These are phyloP conservation scores for Penicillium concentricum DNA, from an alignment of 2,329 filamentous ascomycete genomes.

Conservation along the genomic window DNA sequence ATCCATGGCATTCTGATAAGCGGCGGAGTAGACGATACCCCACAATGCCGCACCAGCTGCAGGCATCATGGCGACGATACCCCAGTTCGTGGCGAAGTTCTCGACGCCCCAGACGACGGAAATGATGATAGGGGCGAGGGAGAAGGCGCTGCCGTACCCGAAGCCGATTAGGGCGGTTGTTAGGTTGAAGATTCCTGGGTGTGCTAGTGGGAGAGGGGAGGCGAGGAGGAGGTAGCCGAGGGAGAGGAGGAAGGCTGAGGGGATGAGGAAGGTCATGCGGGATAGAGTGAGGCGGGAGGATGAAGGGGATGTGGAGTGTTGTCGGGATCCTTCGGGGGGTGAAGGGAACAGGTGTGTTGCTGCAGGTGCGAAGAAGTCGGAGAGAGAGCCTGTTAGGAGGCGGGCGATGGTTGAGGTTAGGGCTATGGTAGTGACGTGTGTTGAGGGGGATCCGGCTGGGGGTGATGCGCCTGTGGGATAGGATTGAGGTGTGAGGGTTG, in stretches of 20 bases:
- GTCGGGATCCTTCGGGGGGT: conserved; percentile 42
- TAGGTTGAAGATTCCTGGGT: conserved; percentile 78
- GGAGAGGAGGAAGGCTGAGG: conserved; percentile 71
- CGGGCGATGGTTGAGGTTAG: conserved; percentile 87
- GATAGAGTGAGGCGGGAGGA: conserved; percentile 60
- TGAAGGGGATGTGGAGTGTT: conserved; percentile 30
- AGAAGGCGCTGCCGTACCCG: conserved; percentile 91
- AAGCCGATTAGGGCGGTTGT: conserved; percentile 82
- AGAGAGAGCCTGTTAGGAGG: conserved; percentile 83
- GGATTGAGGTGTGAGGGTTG: conserved; percentile 70
- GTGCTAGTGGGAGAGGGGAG: conserved; percentile 73
- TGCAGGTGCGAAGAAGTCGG: conserved; percentile 76
- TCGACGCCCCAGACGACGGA: conserved; percentile 98
- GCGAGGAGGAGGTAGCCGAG: conserved; percentile 76
- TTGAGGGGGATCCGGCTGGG: conserved; percentile 65
- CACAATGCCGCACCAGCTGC: conserved; percentile 85
- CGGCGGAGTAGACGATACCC: conserved; percentile 77
- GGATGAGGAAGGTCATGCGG: conserved; percentile 74
- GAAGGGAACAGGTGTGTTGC: conserved; percentile 61
- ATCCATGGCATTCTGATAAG: conserved; percentile 43
- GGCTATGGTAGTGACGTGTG: conserved; percentile 90
- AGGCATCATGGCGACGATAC: conserved; percentile 88
- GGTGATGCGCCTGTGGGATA: conserved; percentile 48
- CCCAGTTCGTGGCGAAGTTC: conserved; percentile 98
- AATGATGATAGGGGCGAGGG: conserved; percentile 84